A percentile compares a stretch with the other conserved stretches of the same genome.
Conservation (phyloP, 2,329 filamentous ascomycete species). For the Penicillium sp. region DNA sequence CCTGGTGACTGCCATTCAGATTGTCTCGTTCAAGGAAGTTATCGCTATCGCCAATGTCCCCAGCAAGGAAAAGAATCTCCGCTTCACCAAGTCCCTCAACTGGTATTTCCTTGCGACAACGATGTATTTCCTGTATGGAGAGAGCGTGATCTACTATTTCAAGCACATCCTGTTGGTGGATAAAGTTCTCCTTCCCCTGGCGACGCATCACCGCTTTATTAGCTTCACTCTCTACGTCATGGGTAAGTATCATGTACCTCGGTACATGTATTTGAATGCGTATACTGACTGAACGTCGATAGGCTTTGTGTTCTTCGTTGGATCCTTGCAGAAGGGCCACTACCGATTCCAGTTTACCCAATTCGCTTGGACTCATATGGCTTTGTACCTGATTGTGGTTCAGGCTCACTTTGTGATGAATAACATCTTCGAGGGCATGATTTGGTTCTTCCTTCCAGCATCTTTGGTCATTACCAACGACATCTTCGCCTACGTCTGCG, state of each 20-base stretch:
- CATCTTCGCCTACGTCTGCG: constrained; percentile 96
- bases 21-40: constrained; percentile 98
- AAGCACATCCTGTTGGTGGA: constrained; percentile 98
- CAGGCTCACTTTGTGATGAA: constrained; percentile 99
- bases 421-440: constrained; percentile 99
- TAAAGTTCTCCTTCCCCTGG: constrained; percentile 85
- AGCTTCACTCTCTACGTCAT: constrained; percentile 98
- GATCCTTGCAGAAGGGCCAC: constrained; percentile 88
- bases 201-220: constrained; percentile 97
- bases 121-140: constrained; percentile 99
- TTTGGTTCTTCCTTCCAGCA: constrained; percentile 98
- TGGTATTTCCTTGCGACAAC: constrained; percentile 99
- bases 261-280: background rate
- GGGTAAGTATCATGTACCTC: constrained; percentile 58
- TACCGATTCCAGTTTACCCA: constrained; percentile 99
- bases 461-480: constrained; percentile 97
- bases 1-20: constrained; percentile 89
- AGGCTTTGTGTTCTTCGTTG: constrained; percentile 99
- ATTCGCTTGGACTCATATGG: constrained; percentile 99
- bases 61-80: constrained; percentile 83
- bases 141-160: constrained; percentile 99
- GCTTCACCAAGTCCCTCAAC: constrained; percentile 93
- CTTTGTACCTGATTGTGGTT: constrained; percentile 93
- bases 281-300: constrained; percentile 23
- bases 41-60: constrained; percentile 97